Conservation (phyloP, 2,329 filamentous ascomycete genomes). For the Ophiostoma perfectum region DNA sequence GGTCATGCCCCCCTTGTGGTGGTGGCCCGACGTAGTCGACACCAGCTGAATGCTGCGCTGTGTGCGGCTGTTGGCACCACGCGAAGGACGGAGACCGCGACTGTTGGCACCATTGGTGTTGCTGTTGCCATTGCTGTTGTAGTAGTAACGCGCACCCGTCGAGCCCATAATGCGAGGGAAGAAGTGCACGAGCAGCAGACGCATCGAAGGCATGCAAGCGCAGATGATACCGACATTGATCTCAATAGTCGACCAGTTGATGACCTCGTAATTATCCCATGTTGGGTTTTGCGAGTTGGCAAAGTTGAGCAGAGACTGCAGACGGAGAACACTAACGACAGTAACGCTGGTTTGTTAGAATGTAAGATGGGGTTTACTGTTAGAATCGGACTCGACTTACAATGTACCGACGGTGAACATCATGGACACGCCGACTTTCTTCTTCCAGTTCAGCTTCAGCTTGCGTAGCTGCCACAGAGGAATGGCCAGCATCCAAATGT, state of each 20-base stretch:
- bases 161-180: slow-evolving; percentile 29
- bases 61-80: background rate
- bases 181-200: slow-evolving; percentile 31
- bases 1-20: slow-evolving; percentile 12
- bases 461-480: slow-evolving; percentile 42
- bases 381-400: background rate
- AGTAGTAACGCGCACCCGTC: slow-evolving; percentile 17
- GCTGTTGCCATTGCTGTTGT: slow-evolving; percentile 18
- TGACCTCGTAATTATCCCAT: slow-evolving; percentile 32
- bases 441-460: slow-evolving; percentile 42
- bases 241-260: slow-evolving; percentile 35
- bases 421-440: slow-evolving; percentile 42
- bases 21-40: slow-evolving; percentile 11
- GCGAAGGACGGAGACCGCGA: background rate
- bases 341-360: slow-evolving; percentile 29
- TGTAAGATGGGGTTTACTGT: slow-evolving; percentile 24
- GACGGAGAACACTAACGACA: slow-evolving; percentile 32
- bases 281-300: slow-evolving; percentile 33
- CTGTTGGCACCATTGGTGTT: slow-evolving; percentile 7
- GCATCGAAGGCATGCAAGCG: slow-evolving; percentile 33
- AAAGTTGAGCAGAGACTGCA: slow-evolving; percentile 32
- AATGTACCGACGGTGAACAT: slow-evolving; percentile 46
- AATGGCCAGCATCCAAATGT: slow-evolving; percentile 48
- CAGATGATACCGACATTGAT: slow-evolving; percentile 35
- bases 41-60: slow-evolving; percentile 22